These are phyloP conservation scores for Eragrostis curvula DNA, from an alignment of 176 grass and related monocot genomes.

Conservation along the genomic window DNA sequence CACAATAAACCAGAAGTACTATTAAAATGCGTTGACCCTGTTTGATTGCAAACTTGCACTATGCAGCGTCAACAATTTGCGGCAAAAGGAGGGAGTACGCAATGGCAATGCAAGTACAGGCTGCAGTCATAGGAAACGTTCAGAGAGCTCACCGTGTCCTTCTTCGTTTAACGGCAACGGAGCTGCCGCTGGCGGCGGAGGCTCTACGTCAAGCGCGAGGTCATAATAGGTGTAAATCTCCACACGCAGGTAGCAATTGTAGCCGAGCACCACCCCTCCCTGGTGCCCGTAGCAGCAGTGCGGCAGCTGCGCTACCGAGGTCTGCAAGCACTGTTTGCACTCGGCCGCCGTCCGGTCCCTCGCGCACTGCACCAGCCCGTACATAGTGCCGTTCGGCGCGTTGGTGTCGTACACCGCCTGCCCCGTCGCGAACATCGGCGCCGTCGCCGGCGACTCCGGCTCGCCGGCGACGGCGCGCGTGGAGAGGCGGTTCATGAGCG, in stretches of 20 bases:
- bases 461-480: background rate
- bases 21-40: too few relatives aligned
- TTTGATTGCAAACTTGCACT: too few relatives aligned
- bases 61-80: too few relatives aligned
- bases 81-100: too few relatives aligned
- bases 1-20: too few relatives aligned
- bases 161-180: background rate
- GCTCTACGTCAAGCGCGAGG: slow-evolving; percentile 8
- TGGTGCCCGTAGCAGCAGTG: background rate
- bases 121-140: too few relatives aligned
- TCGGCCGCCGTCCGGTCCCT: background rate
- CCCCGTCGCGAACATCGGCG: background rate
- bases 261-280: background rate
- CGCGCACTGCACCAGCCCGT: background rate
- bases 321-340: background rate
- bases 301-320: background rate
- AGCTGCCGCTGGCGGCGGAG: background rate
- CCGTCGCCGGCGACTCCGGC: background rate
- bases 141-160: too few relatives aligned
- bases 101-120: too few relatives aligned
- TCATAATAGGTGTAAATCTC: slow-evolving; percentile 45
- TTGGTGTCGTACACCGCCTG: background rate
- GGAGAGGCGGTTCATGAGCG: background rate
- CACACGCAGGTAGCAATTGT: slow-evolving; percentile 49
- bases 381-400: background rate